Percentiles rank a stretch among this genome's conserved stretches.
phyloP scores from a whole-genome alignment of 2,329 filamentous ascomycete species.

The Ophiobolus disseminans region DNA sequence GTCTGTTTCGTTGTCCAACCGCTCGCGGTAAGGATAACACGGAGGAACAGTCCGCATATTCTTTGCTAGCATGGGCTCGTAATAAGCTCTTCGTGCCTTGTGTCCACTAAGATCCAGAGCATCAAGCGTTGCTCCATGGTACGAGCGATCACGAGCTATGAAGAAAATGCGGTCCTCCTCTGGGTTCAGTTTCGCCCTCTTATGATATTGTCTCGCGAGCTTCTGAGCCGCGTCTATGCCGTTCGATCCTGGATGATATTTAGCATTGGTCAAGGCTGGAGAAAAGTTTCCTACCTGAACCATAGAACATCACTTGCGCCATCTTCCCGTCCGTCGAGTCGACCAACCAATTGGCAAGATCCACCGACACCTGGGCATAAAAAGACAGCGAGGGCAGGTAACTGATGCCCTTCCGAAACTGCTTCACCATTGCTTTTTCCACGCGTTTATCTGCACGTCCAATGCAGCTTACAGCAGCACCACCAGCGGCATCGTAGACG shows the following conservation, averaged over 20 bases:
- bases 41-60: slow-evolving; percentile 69
- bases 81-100: slow-evolving; percentile 64
- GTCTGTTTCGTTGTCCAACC: slow-evolving; percentile 60
- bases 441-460: slow-evolving; percentile 72
- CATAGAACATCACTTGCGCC: slow-evolving; percentile 63
- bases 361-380: slow-evolving; percentile 60
- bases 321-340: slow-evolving; percentile 61
- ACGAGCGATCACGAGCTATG: slow-evolving; percentile 70
- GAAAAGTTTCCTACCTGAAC: slow-evolving; percentile 60
- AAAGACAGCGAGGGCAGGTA: slow-evolving; percentile 69
- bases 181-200: slow-evolving; percentile 57
- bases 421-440: slow-evolving; percentile 63
- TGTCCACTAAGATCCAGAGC: slow-evolving; percentile 71
- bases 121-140: slow-evolving; percentile 75
- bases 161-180: slow-evolving; percentile 65
- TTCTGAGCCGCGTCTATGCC: slow-evolving; percentile 74
- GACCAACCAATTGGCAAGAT: slow-evolving; percentile 59
- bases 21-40: slow-evolving; percentile 70
- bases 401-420: slow-evolving; percentile 62
- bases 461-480: slow-evolving; percentile 74
- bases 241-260: slow-evolving; percentile 57
- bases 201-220: slow-evolving; percentile 70
- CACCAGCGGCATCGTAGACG: slow-evolving; percentile 76
- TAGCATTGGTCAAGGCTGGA: background rate
- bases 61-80: slow-evolving; percentile 64